Evolutionary conservation across 1,284 basidiomycete genomes (phyloP), one percentile per base, ranked within the genome.

Genomic region (Irpex sp.): DNA sequence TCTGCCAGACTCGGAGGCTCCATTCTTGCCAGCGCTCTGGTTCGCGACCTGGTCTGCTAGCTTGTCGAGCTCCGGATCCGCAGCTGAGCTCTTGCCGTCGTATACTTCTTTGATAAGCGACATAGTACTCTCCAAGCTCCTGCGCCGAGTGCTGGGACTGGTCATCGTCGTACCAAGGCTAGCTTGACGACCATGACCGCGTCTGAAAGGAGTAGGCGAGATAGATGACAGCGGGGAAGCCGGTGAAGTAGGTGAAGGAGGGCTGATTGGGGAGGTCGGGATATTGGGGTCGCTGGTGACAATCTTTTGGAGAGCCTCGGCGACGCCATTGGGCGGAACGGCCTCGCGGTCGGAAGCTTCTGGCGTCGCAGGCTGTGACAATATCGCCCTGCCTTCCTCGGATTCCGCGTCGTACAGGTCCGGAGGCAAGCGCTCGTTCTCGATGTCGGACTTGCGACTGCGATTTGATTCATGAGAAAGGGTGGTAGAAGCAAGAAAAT

Each of bases 91-190:
- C 64, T 71, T 73, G 62, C 68, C 69, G 58, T 94, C 94, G 74
- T 89, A 85, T 9, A 91, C 93, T 68, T 93, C 92, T 76, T 95
- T 91, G 73, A 99, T 97, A 76, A 98, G 86, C 70, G 91, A 91
- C 82, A 97, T 95, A 60, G 97, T 99, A 74, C 93, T 96, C 82
- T 98, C 97, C 74, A 99, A 80, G 73, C 93, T 96, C 70, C 96
- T 84, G 75, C 96, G 81, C 68, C 97, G 84, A 64, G 91, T 99
- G 72, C 93, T 96, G 8, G 97, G 97, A 73, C 91, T 94, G 56
- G 96, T 97, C 86, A 93, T 93, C 68, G 97, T 99, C 64, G 97
- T 99, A 2, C 97, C 97, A 65, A 99, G 78, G 73, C 94, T 96
- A 62, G 93, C 90, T 68, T 95, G 91, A 19, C 96, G 85, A 0